Evolutionary conservation across 768 basidiomycete species (phyloP), one percentile per base, ranked within the genome.

Genomic region (Macrolepiota albuminosa): DNA sequence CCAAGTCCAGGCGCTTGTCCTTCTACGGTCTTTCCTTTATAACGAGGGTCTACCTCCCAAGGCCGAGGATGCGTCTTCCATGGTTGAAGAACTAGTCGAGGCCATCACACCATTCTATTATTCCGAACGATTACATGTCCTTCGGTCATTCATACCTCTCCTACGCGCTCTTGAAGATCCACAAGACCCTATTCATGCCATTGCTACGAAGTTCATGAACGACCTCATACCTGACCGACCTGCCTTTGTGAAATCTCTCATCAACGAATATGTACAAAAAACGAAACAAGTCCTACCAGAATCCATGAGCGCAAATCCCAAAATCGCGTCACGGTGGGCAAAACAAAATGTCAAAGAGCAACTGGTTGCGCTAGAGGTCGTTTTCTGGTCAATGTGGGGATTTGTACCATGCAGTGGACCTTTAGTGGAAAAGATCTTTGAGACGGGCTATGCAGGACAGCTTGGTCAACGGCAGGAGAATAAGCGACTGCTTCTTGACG

Each of bases 371-470:
- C 75, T 97, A 52, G 93, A 97, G 64, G 84, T 95, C 37, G 77
- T 97, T 48, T 98, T 97, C 72, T 92, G 91, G 84, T 81, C 86
- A 5, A 87, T 94, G 83, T 95, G 89, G 86, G 85, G 82, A 13
- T 87, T 84, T 59, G 82, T 84, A 11, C 72, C 86, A 0, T 87
- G 90, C 65, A 81, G 77, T 40, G 90, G 87, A 2, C 74, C 81
- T 4, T 67, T 89, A 58, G 86, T 92, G 33, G 77, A 80, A 64
- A 74, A 76, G 56, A 80, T 94, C 40, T 84, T 86, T 69, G 79
- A 86, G 60, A 78, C 84, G 1, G 86, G 87, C 6, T 88, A 87
- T 67, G 71, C 72, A 36, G 85, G 86, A 0, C 78, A 82, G 46
- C 79, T 93, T 6, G 92, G 92, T 0, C 79, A 81, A 3, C 69